Evolutionary conservation across 805 yeast species (phyloP).

Genomic region (Candida vaughaniae): DNA sequence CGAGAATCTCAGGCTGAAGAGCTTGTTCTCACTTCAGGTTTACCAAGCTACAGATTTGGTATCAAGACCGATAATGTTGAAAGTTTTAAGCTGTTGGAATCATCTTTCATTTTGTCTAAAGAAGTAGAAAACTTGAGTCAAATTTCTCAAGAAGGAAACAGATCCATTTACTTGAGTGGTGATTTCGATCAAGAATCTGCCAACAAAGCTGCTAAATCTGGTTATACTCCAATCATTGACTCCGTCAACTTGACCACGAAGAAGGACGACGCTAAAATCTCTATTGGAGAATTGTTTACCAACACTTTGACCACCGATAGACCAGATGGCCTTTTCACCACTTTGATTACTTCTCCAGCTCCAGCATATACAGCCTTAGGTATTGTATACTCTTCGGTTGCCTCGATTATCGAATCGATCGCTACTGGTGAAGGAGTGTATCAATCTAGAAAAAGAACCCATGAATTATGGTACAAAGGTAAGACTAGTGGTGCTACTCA

Average conservation of each 20-base stretch:
- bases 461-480: slow-evolving; percentile 96
- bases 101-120: slow-evolving; percentile 20
- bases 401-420: slow-evolving; percentile 80
- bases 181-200: slow-evolving; percentile 23
- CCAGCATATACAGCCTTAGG: slow-evolving; percentile 60
- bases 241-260: slow-evolving; percentile 24
- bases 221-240: slow-evolving; percentile 31
- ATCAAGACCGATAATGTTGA: slow-evolving; percentile 17
- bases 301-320: slow-evolving; percentile 74
- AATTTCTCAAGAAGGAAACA: slow-evolving; percentile 26
- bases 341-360: slow-evolving; percentile 75
- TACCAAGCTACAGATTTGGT: slow-evolving; percentile 50
- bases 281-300: slow-evolving; percentile 46
- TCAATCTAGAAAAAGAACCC: slow-evolving; percentile 73
- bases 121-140: slow-evolving; percentile 17
- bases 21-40: slow-evolving; percentile 42
- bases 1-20: slow-evolving; percentile 24
- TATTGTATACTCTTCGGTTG: slow-evolving; percentile 83
- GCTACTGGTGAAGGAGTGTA: slow-evolving; percentile 84
- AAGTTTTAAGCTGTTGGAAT: slow-evolving; percentile 7
- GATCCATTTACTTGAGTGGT: slow-evolving; percentile 23
- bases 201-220: slow-evolving; percentile 24
- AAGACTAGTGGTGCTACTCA: slow-evolving; percentile 96
- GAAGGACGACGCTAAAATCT: slow-evolving; percentile 20
- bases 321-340: slow-evolving; percentile 78